These are phyloP conservation scores for Vanilla planifolia DNA, from an alignment of 106 monocot species.

Conservation along the genomic window DNA sequence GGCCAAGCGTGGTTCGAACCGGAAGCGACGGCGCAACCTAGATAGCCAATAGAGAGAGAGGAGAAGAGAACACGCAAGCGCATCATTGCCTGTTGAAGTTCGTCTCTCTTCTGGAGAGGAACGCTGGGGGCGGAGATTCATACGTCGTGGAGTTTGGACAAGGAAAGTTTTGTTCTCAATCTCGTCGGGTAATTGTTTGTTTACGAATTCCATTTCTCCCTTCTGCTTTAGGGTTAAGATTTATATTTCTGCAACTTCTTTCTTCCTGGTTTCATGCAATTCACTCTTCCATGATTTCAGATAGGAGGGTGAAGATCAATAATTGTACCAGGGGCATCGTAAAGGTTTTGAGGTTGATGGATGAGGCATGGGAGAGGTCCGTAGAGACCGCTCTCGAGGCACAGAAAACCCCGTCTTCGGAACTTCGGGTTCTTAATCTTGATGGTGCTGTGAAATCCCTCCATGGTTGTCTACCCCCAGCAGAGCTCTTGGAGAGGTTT, in stretches of 20 bases:
- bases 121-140: too few relatives aligned
- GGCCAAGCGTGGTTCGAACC: conserved; percentile 2
- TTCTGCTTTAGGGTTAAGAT: background rate
- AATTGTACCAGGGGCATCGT: background rate
- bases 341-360: conserved; percentile 24
- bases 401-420: conserved; percentile 26
- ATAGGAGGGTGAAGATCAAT: too few relatives aligned
- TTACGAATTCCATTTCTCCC: too few relatives aligned
- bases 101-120: background rate
- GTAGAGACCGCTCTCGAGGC: conserved; percentile 70
- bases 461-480: conserved; percentile 73
- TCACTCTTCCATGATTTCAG: too few relatives aligned
- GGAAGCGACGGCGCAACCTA: background rate
- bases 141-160: background rate
- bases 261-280: too few relatives aligned
- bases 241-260: background rate
- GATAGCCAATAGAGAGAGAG: conserved; percentile 3
- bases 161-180: too few relatives aligned
- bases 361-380: conserved; percentile 94
- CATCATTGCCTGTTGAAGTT: background rate
- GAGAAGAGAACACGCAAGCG: background rate
- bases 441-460: conserved; percentile 90
- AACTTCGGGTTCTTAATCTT: conserved; percentile 54
- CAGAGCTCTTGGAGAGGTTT: conserved; percentile 59
- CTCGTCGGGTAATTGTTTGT: too few relatives aligned